Evolutionary conservation across 192 early-diverging fungal genomes (phyloP).

Genomic region (Coemansia sp.): DNA sequence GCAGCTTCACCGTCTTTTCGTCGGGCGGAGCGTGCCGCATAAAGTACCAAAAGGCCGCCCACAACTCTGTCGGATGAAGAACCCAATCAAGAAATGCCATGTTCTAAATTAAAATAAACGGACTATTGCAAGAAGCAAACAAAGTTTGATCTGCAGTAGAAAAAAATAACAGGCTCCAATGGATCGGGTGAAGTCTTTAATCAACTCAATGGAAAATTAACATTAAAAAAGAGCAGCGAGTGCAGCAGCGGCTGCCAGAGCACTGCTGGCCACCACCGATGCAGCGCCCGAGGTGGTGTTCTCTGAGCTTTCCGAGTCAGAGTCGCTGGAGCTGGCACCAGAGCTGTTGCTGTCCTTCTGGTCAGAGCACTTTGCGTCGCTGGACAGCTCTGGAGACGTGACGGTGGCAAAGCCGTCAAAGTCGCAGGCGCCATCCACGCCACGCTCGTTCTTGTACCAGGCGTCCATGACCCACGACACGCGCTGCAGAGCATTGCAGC

Average conservation of each 20-base stretch:
- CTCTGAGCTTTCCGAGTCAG: conserved; percentile 1
- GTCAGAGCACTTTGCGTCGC: conserved; percentile 44
- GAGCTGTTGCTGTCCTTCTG: conserved; percentile 18
- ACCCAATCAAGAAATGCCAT: conserved; percentile 66
- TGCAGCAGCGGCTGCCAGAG: conserved; percentile 4
- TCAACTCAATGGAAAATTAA: not conserved
- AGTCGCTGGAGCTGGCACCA: not conserved
- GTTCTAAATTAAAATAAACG: not conserved
- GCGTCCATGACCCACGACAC: conserved; percentile 53
- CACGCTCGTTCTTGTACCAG: conserved; percentile 41
- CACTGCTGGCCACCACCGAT: not conserved
- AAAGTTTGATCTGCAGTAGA: not conserved
- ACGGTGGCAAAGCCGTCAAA: conserved; percentile 48
- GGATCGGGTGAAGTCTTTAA: not conserved
- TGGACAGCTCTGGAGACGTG: conserved; percentile 14
- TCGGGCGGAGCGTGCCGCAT: conserved; percentile 56
- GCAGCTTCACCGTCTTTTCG: conserved; percentile 55
- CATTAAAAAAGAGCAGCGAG: conserved; percentile 2
- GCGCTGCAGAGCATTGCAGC: conserved; percentile 44
- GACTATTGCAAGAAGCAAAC: not conserved
- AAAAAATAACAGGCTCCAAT: not conserved
- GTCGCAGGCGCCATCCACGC: conserved; percentile 46
- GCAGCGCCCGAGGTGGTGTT: conserved; percentile 2
- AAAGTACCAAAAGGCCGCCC: conserved; percentile 73
- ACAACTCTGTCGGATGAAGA: conserved; percentile 81